Base-by-base conservation (phyloP, 768 basidiomycete genomes). In the Mycena olivaceomarginata region DNA sequence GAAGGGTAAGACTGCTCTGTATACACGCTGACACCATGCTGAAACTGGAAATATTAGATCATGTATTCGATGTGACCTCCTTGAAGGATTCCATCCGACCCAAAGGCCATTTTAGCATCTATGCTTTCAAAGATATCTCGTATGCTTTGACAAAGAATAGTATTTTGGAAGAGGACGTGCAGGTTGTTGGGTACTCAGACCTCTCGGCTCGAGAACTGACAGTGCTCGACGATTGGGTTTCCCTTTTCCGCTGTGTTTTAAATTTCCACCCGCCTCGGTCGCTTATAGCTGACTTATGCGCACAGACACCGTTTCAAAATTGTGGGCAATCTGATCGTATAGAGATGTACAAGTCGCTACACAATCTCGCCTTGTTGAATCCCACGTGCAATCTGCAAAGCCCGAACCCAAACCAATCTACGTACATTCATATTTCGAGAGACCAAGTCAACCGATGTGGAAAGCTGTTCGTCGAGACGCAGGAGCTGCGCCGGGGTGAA, bases 401-500 rank as follows among this genome's bases (percentile, higher is more conserved):
- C 70, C 3, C 9, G 11, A 8, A n/a, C 9, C 70, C 70, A 71
- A 31, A 64, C 59, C 12, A 40, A 10, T 8, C 63, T 9, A 8
- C 70, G 70, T n/a, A 64, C 48, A 40, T 40, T 64, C 70, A 72
- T 72, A 39, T 72, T 72, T 0, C 63, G 70, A 20, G 70, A 64
- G 31, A 70, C 63, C 8, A 70, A 18, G 31, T 72, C 62, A 3
- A 65, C 48, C 10, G 45, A 63, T n/a, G 31, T 6, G 22, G 15
- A 37, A 1, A 72, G 46, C 15, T 41, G 70, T 1, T 4, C 0
- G 39, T 64, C 70, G 2, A 72, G 39, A 12, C 53, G 18, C 25
- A 56, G 46, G 0, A 72, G 39, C 51, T 72, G 70, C 0, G 46
- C 39, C 1, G 48, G 46, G 1, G 70, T 72, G 22, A 72, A 72